Base-by-base conservation (phyloP, 164 flowering plant species). In the Magnolia changhungtana region DNA sequence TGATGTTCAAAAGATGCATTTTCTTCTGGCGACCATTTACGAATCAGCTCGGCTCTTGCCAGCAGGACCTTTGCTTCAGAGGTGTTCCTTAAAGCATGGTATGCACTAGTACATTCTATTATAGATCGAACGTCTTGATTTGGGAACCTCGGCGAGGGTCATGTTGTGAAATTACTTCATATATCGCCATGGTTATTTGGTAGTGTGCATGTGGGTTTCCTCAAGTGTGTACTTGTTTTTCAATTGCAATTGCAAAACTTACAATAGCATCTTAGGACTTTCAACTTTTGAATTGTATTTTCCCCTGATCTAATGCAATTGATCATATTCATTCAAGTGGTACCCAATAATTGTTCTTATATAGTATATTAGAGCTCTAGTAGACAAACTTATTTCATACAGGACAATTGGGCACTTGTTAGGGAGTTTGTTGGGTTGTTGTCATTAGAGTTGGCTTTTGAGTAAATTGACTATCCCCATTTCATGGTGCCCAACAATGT, bases 41-140 rank as follows among this genome's bases (percentile, higher is more conserved):
- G 94, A 90, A 80, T 86, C 94, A 71, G 90, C 90, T 51, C 90
- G 94, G 66, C 90, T 89, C 77, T 85, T 86, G 71, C 90, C 89
- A 37, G 83, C 89, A 14, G 89, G 90, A 52, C 89, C 90, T 78
- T 72, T 90, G 79, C 85, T 90, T 66, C 91, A 90, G 78, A 86
- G 94, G 80, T 90, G 94, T 76, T 88, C 90, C 67, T 71, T 84
- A 24, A 79, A 80, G 76, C 82, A 85, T 64, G 94, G 94, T 90
- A 79, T 50, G 78, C 0, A 61, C 19, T 80, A 64, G 23, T 37
- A 4, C 45, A 37, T 18, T 76, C 61, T 63, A 70, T 61, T 18
- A 29, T 78, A 20, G 24, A 68, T 69, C n/a, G 8, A 52, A 67
- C 0, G 16, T 55, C 58, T 65, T 37, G 23, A 10, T 45, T 13